phyloP scores from a whole-genome alignment of 257 asterid species.

The Solanum sejunctum region DNA sequence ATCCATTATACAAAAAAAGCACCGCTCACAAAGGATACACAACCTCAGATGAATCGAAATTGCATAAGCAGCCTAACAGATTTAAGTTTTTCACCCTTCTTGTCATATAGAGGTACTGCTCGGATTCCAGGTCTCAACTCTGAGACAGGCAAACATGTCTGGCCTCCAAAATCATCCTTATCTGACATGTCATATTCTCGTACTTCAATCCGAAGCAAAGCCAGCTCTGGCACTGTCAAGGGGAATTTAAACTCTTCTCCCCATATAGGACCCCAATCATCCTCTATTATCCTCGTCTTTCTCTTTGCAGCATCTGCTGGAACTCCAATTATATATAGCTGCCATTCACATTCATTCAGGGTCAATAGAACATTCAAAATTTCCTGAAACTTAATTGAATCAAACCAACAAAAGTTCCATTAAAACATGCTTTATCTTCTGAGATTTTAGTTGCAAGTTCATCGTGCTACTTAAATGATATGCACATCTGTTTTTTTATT shows the following conservation, averaged over 20 bases:
- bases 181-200: constrained; percentile 81
- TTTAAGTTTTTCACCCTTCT: constrained; percentile 62
- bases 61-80: constrained; percentile 89
- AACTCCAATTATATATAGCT: constrained; percentile 64
- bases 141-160: constrained; percentile 78
- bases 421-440: not conserved
- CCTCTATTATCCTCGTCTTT: constrained; percentile 74
- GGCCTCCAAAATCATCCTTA: constrained; percentile 99
- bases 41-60: constrained; percentile 48
- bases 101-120: constrained; percentile 74
- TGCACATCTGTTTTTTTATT: not conserved
- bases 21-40: not conserved
- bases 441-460: not conserved
- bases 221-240: constrained; percentile 79
- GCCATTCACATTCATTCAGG: constrained; percentile 5
- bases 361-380: not conserved
- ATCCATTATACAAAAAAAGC: not conserved
- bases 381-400: not conserved
- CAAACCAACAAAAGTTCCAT: not conserved
- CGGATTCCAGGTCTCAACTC: constrained; percentile 85
- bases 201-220: constrained; percentile 72
- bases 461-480: not conserved
- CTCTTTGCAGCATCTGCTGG: constrained; percentile 65
- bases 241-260: constrained; percentile 75
- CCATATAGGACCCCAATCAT: constrained; percentile 94